Evolutionary conservation across 441 rosid species (phyloP), one percentile per base, ranked within the genome.

Genomic region (Erodium chrysanthum): DNA sequence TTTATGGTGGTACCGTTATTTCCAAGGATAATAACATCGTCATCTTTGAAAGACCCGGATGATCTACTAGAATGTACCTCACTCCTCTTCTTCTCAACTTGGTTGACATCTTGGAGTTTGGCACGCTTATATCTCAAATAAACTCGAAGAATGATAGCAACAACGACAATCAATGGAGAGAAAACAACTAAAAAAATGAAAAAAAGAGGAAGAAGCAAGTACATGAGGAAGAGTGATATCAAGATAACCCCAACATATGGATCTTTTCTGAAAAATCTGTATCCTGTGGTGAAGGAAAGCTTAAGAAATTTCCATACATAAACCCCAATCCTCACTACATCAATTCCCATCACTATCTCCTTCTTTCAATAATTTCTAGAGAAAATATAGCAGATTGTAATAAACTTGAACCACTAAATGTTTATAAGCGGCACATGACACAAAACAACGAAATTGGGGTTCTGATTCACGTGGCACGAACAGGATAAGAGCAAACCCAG

Each of bases 131-230:
- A 33, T 54, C 65, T 76, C 42, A 73, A 20, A 73, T 76, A 79
- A 54, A 75, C 77, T 31, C 72, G 67, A 35, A 82, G 63, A 0
- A 70, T 76, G 35, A 77, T 70, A n/a, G 63, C 59, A 35, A 73
- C 74, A 70, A 79, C 80, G 22, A 75, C 75, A 33, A 85, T 63
- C 42, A 88, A 50, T 0, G 91, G 88, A 3, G 80, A 74, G 65
- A 84, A 65, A 67, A 72, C 88, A 37, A 86, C 20, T 76, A 89
- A 67, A 73, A 83, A 67, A 74, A 67, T 75, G 81, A 90, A 87
- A 15, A 84, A 73, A 17, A 79, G 73, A 62, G 96, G 95, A 60
- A 83, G 77, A 64, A 83, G 75, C 31, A 83, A 52, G 74, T 82
- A 85, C 3, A 91, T 40, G 29, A 71, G 62, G 66, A 86, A 75